Evolutionary conservation across 2,329 filamentous ascomycete genomes (phyloP), one percentile per base, ranked within the genome.

Genomic region (Davidsoniella eucalypti): DNA sequence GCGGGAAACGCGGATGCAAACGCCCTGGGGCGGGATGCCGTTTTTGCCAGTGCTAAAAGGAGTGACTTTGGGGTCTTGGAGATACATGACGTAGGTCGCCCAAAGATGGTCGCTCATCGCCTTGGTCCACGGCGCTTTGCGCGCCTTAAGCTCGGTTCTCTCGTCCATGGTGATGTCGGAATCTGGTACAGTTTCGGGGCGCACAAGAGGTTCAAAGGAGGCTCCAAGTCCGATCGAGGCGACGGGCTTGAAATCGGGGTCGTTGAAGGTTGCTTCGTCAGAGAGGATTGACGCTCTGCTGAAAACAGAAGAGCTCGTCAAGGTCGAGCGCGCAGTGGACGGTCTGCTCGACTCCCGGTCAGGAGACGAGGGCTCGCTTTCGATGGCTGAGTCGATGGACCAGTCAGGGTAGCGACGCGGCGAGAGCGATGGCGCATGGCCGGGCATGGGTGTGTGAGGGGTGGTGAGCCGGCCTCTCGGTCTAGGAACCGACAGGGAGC

Each of bases 21-120:
- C 78, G 14, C 79, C 79, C 41, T 77, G 69, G 2, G 79, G 79
- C 6, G 79, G 79, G 23, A 82, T 72, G 51, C 73, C 71, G 58
- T 75, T 78, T 57, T 77, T 78, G 53, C 76, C 73, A 50, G 80
- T 69, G 47, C 75, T 71, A 54, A 83, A 76, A 0, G 79, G 79
- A 1, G 79, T 83, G 2, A 82, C 76, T 45, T 75, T 77, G 43
- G 79, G 78, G 56, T 83, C 79, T 59, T 80, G 75, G 39, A 82
- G 64, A 57, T 82, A 83, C 48, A 78, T 65, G 52, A 73, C 64
- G 58, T 81, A 83, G 1, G 75, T 80, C 4, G 73, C 69, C 79
- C 79, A 83, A 8, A 83, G 63, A 57, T 83, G 79, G 10, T 73
- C 66, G 62, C 69, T 77, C 76, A 82, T 81, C 16, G 75, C 70